Conservation (phyloP, 2,329 filamentous ascomycete genomes). For the Alternaria metachromatica region DNA sequence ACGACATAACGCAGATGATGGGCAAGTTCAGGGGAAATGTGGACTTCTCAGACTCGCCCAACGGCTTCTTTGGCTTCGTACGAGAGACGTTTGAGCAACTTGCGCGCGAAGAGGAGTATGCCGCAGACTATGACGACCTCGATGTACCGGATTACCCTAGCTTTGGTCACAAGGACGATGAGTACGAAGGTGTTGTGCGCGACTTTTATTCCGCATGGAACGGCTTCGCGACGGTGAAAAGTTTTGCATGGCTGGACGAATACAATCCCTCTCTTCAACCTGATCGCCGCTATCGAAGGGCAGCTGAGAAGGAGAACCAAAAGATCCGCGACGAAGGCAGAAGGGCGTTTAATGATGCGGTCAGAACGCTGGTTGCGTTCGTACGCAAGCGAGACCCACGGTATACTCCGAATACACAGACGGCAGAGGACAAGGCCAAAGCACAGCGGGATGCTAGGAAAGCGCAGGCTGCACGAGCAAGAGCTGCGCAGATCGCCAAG, state of each 20-base stretch:
- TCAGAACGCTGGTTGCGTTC: slow-evolving; percentile 84
- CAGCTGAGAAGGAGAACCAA: slow-evolving; percentile 96
- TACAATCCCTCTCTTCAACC: slow-evolving; percentile 86
- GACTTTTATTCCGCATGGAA: slow-evolving; percentile 84
- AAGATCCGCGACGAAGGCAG: slow-evolving; percentile 81
- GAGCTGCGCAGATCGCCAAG: slow-evolving; percentile 81
- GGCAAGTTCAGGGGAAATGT: slow-evolving; percentile 79
- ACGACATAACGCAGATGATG: slow-evolving; percentile 80
- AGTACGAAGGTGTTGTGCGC: slow-evolving; percentile 77
- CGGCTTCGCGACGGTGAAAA: slow-evolving; percentile 82
- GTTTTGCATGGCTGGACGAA: slow-evolving; percentile 87
- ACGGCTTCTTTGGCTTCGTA: slow-evolving; percentile 84
- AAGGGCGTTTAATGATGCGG: slow-evolving; percentile 90
- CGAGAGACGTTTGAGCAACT: slow-evolving; percentile 80
- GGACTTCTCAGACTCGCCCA: slow-evolving; percentile 78
- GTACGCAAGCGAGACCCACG: slow-evolving; percentile 90
- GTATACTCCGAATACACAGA: slow-evolving; percentile 77
- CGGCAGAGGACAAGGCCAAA: slow-evolving; percentile 81
- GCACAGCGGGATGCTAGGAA: slow-evolving; percentile 77
- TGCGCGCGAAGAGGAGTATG: slow-evolving; percentile 78
- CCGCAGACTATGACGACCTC: slow-evolving; percentile 71
- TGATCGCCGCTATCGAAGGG: slow-evolving; percentile 78
- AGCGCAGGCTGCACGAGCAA: slow-evolving; percentile 82
- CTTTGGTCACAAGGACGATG: slow-evolving; percentile 79
- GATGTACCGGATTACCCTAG: slow-evolving; percentile 73